Evolutionary conservation across 768 basidiomycete species (phyloP), one percentile per base, ranked within the genome.

Genomic region (Leccinum incarnatum): DNA sequence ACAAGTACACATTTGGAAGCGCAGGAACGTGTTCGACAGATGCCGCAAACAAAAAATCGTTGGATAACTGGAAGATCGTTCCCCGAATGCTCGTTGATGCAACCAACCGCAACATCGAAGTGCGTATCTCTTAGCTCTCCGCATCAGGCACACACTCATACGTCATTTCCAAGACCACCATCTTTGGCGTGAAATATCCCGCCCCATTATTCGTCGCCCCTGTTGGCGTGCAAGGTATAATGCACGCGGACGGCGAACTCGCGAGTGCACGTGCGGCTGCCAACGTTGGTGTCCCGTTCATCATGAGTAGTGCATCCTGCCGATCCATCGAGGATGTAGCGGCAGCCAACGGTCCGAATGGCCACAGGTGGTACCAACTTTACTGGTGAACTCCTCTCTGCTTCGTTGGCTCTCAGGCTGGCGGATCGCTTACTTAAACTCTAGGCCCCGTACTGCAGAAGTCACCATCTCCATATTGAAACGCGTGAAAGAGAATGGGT

Each of bases 251-350:
- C 47, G 92, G 79, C 1, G 93, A 95, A 66, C 72, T 89, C 23
- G 89, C 85, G 1, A 77, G 83, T 5, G 88, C 91, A 1, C 78
- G 80, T 1, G 90, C 89, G 1, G 90, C 85, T 0, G 77, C 72
- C 8, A 82, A 78, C 14, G 75, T 90, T 4, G 81, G 82, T 0
- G 73, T 94, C 4, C 87, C 90, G 0, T 87, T 81, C 66, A 85
- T 88, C 62, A 79, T 95, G 72, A 91, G 89, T 64, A 87, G 90
- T 0, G 90, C 91, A 4, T 80, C 88, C 2, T 77, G 81, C 29
- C 82, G 87, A 25, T 82, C 85, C 10, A 87, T 94, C 58, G 91
- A 93, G 68, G 83, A 84, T 47, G 86, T 93, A n/a, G 93, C 85
- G 3, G 67, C 78, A 45, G 92, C 83, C 27, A 91, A 86, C 62